Base-by-base conservation (phyloP, 257 asterid species). In the Solanum neorickii region DNA sequence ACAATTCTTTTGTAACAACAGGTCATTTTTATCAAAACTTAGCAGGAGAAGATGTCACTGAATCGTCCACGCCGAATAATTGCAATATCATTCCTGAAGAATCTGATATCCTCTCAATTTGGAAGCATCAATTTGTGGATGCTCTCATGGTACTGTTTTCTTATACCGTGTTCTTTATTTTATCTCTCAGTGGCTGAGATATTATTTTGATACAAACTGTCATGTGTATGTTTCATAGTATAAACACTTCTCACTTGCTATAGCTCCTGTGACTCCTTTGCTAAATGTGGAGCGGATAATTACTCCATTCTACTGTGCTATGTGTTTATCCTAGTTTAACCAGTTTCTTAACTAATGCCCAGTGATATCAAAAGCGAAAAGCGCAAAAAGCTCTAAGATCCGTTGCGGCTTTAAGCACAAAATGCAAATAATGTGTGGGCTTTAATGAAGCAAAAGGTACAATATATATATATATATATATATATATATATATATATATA, bases 41-140 rank as follows among this genome's bases (percentile, higher is more conserved):
- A 92, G 90, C 92, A 83, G 87, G 16, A 37, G 83, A 90, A 88
- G 92, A 92, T 52, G 69, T 88, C 85, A 87, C 89, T 84, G 91
- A 91, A 82, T 89, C 90, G 80, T 90, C 93, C 89, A 86, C 91
- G 25, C 91, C 83, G 77, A 85, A 89, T 70, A 88, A 72, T 65
- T 88, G 83, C 83, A 90, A 90, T 59, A 18, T 15, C 60, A 65
- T 65, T 88, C 88, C 88, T 12, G 87, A 88, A 89, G 92, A 93
- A 72, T 90, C 90, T 56, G 68, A 82, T 88, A 46, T 94, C 44
- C 88, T 89, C 86, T 86, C 89, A 65, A 91, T 93, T 86, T 96
- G 98, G 99, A 95, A 90, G 93, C 94, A 92, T 91, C 99, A 95
- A 90, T 95, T 95, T 85, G 41, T 90, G 83, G 95, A 93, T 84